Percentiles rank a stretch among this genome's conserved stretches.
Evolutionary conservation across 768 basidiomycete species (phyloP).

Genomic region (Agrocybe pediades): DNA sequence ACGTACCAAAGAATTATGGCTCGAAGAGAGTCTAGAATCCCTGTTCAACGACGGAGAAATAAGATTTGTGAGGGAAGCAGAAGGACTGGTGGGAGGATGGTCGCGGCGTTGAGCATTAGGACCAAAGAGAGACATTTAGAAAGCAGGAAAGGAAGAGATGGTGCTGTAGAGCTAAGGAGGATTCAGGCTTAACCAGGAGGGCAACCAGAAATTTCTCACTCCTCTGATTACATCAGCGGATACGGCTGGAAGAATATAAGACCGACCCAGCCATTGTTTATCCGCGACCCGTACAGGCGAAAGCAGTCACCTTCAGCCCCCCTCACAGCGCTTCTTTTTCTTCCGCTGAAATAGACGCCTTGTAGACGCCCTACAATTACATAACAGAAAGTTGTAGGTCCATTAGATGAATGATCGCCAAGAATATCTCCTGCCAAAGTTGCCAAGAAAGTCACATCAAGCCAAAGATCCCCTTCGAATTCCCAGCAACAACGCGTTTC

Average conservation of each 20-base stretch:
- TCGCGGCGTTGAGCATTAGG: constrained; percentile 44
- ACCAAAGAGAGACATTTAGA: constrained; percentile 32
- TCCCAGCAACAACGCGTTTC: constrained; percentile 17
- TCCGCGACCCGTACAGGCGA: too few relatives aligned
- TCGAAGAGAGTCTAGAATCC: constrained; percentile 23
- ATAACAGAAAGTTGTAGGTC: background rate
- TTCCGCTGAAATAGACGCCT: background rate
- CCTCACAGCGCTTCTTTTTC: constrained; percentile 20
- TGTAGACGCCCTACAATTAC: too few relatives aligned
- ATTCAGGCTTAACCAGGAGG: background rate
- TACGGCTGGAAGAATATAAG: background rate
- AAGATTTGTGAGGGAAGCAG: constrained; percentile 56
- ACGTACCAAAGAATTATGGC: constrained; percentile 44
- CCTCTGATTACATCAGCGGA: constrained; percentile 20
- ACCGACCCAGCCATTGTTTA: background rate
- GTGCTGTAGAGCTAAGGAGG: background rate
- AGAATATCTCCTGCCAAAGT: background rate
- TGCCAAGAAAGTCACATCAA: background rate
- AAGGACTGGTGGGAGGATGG: constrained; percentile 37
- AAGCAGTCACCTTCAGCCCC: constrained; percentile 35
- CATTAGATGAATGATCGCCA: background rate
- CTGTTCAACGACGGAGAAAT: constrained; percentile 28
- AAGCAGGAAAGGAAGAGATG: constrained; percentile 12
- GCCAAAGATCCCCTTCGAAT: background rate
- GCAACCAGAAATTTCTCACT: constrained; percentile 19